Conservation (phyloP, 2,329 filamentous ascomycete genomes). For the Colletotrichum sp. region DNA sequence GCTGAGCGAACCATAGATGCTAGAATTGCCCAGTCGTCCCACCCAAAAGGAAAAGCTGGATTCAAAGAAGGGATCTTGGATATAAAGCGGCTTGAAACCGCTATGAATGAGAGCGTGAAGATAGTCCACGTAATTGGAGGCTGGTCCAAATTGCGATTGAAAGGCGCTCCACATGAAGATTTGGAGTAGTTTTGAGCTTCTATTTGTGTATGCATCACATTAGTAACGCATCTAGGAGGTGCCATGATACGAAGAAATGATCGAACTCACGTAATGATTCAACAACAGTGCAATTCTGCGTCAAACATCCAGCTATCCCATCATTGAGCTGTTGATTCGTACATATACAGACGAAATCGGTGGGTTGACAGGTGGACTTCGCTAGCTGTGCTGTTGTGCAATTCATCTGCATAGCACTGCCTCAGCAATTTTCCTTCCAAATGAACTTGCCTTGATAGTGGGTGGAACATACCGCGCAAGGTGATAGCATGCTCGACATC, state of each 20-base stretch:
- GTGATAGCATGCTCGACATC: neutral
- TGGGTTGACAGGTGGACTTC: neutral
- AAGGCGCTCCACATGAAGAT: neutral
- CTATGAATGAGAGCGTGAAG: neutral
- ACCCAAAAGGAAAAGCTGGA: neutral
- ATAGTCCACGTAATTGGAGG: neutral
- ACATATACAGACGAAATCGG: slow-evolving; percentile 5
- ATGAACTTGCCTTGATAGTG: fast-evolving
- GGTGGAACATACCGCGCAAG: neutral
- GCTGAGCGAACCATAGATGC: neutral
- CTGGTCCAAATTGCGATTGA: neutral
- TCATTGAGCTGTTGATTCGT: neutral
- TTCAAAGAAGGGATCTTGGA: neutral
- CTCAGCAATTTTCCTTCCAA: neutral
- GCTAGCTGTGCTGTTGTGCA: neutral
- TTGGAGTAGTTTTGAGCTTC: slow-evolving; percentile 5
- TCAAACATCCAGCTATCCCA: neutral
- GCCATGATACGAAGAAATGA: neutral
- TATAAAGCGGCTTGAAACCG: neutral
- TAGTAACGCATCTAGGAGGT: neutral
- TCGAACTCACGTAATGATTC: neutral
- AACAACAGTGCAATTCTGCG: neutral
- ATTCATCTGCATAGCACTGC: neutral
- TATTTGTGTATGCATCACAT: neutral
- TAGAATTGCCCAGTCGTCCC: neutral